Conservation (phyloP, 2,329 filamentous ascomycete species). For the Chrysoporthe puriensis region DNA sequence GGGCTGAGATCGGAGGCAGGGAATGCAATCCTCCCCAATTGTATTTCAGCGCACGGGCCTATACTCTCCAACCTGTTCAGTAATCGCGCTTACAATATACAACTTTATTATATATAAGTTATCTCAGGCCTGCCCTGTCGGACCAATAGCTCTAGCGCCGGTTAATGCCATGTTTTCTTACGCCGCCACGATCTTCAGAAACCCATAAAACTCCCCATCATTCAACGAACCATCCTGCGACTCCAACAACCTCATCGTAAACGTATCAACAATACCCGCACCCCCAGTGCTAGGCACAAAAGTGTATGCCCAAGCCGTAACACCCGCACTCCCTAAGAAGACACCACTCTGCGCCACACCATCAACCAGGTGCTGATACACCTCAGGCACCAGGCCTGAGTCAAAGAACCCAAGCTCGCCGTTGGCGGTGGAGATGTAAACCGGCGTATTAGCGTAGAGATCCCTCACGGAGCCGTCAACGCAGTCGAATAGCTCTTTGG, state of each 20-base stretch:
- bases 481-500: neutral
- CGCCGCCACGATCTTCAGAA: neutral
- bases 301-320: constrained; percentile 12
- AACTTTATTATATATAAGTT: too few species aligned
- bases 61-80: too few species aligned
- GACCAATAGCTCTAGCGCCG: neutral
- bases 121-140: too few species aligned
- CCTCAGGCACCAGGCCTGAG: neutral
- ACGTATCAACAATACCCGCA: constrained; percentile 8
- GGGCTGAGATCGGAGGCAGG: too few species aligned
- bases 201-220: constrained; percentile 11
- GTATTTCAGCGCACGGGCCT: too few species aligned
- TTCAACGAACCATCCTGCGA: constrained; percentile 5
- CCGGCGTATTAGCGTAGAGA: neutral
- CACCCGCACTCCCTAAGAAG: constrained; percentile 3
- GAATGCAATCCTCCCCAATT: too few species aligned
- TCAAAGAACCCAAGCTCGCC: neutral
- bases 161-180: neutral
- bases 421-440: neutral
- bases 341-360: constrained; percentile 9
- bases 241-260: constrained; percentile 13
- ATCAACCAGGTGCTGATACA: neutral
- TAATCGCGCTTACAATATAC: too few species aligned
- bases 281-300: constrained; percentile 7
- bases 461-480: neutral